Evolutionary conservation across 148 eudicot genomes (phyloP), one percentile per base, ranked within the genome.

Genomic region (Arctostaphylos glauca): DNA sequence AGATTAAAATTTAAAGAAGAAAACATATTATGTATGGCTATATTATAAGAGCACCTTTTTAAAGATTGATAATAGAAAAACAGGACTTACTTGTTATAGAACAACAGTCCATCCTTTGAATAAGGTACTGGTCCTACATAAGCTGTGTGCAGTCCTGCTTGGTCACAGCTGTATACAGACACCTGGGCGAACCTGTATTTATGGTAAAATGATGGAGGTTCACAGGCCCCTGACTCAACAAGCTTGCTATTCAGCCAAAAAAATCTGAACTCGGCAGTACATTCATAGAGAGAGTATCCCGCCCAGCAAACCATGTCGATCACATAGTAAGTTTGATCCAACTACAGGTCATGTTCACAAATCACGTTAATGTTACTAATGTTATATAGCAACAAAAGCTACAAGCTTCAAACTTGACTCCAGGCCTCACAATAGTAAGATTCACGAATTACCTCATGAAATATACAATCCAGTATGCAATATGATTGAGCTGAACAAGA

Each of bases 181-280:
- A 96, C 89, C 53, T 89, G 50, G 84, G 90, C 84, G 82, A 96
- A 96, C 85, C 85, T 89, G 84, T 91, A 96, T 84, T 84, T 93
- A 70, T 94, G 99, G 86, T 93, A 96, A 76, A 84, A 86, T 46
- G 98, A 93, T 16, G 98, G 93, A 72, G 90, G 86, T 58, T 90
- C 91, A 83, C 94, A 93, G 74, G 98, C 99, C 83, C 97, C 98
- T 58, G 91, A 84, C 86, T 96, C 99, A 44, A 86, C 79, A 87
- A 96, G 95, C 91, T 93, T 96, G 89, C 94, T 94, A 84, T 91
- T 96, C 86, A 93, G 84, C 99, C 98, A 96, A 87, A 93, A 96
- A 85, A 92, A 93, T 86, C 99, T 91, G 89, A 96, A 96, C 85
- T 94, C 99, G 0, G 98, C 94, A 55, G 94, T 92, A 83, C 99